Conservation (phyloP, 179 eudicot genomes). For the Patellifolia procumbens region DNA sequence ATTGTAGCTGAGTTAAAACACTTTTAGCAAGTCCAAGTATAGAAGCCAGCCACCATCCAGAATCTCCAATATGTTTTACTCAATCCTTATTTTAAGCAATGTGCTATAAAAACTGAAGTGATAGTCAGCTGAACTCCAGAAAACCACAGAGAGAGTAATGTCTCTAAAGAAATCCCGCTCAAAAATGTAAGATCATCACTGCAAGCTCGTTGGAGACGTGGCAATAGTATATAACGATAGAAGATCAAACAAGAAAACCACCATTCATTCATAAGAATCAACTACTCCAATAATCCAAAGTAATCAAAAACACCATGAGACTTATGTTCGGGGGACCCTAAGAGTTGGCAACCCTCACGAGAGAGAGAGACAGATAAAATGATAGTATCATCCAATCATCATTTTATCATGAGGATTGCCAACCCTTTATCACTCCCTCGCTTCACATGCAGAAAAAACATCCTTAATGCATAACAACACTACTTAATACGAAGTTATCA, state of each 20-base stretch:
- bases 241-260: neutral
- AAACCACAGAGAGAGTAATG: neutral
- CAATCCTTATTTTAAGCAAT: conserved; percentile 5
- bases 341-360: too few relatives aligned
- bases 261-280: neutral
- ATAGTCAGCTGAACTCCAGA: neutral
- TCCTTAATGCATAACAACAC: too few relatives aligned
- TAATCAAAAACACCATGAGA: neutral
- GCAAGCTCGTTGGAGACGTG: neutral
- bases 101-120: neutral
- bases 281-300: neutral
- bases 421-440: too few relatives aligned
- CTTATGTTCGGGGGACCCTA: neutral
- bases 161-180: neutral
- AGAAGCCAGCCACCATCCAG: neutral
- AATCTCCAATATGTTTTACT: conserved; percentile 1
- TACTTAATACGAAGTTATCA: too few relatives aligned
- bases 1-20: neutral
- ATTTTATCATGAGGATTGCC: too few relatives aligned
- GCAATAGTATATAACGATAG: neutral
- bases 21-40: neutral
- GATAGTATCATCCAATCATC: too few relatives aligned
- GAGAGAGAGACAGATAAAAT: too few relatives aligned
- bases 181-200: neutral
- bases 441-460: too few relatives aligned